Evolutionary conservation across 2,329 filamentous ascomycete genomes (phyloP).

Genomic region (Scedosporium boydii): DNA sequence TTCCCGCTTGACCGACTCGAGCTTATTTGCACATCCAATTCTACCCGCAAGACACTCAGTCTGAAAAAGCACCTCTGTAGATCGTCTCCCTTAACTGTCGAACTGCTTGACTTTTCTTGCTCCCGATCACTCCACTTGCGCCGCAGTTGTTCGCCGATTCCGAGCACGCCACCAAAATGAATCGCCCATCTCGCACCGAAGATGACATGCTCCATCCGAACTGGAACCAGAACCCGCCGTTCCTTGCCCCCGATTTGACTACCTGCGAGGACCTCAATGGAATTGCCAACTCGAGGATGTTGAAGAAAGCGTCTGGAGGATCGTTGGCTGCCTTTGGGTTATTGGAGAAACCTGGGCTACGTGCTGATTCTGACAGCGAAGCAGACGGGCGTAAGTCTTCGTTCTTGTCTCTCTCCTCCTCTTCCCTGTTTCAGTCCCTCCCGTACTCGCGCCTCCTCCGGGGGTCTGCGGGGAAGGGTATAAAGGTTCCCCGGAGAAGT

Average conservation of each 20-base stretch:
- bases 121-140: not conserved
- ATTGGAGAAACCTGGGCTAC: not conserved
- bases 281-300: slow-evolving; percentile 39
- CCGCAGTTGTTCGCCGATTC: too few relatives aligned
- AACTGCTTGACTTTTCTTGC: not conserved
- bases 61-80: not conserved
- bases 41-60: not conserved
- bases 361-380: not conserved
- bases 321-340: not conserved
- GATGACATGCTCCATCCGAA: slow-evolving; percentile 37
- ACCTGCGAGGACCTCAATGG: slow-evolving; percentile 47
- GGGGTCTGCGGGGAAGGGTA: not conserved
- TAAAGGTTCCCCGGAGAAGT: not conserved
- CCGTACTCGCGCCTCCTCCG: not conserved
- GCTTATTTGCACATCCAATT: not conserved
- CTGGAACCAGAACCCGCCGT: slow-evolving; percentile 45
- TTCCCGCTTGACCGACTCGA: not conserved
- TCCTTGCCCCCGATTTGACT: slow-evolving; percentile 36
- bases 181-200: slow-evolving; percentile 45
- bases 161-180: slow-evolving; percentile 27
- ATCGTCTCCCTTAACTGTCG: not conserved
- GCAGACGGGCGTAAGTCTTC: not conserved
- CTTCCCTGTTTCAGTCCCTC: not conserved
- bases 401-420: not conserved
- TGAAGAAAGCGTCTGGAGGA: not conserved